These are phyloP conservation scores for Cicer bijugum DNA, from an alignment of 306 rosid species.

Conservation along the genomic window DNA sequence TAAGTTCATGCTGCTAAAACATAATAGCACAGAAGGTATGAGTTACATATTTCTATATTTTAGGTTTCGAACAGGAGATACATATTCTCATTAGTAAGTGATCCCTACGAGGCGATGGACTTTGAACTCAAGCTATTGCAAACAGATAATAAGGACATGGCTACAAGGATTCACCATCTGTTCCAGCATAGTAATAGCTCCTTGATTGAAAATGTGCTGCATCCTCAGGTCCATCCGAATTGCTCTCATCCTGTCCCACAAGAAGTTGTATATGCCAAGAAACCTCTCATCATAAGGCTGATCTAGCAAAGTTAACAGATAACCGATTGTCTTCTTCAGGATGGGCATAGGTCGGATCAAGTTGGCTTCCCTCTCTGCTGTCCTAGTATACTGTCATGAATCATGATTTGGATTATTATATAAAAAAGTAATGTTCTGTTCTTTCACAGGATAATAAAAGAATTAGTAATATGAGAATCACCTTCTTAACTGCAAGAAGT, in stretches of 20 bases:
- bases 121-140: conserved; percentile 39
- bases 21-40: background rate
- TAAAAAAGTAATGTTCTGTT: conserved; percentile 18
- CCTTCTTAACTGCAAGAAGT: conserved; percentile 94
- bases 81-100: conserved; percentile 28
- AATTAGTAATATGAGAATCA: conserved; percentile 44
- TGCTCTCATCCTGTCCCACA: conserved; percentile 99
- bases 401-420: conserved; percentile 32
- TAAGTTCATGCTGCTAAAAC: conserved; percentile 15
- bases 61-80: conserved; percentile 41
- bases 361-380: conserved; percentile 96
- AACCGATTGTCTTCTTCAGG: conserved; percentile 72
- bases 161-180: conserved; percentile 74
- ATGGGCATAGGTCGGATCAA: conserved; percentile 93
- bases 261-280: conserved; percentile 84
- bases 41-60: conserved; percentile 26
- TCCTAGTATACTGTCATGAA: conserved; percentile 77
- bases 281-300: conserved; percentile 77
- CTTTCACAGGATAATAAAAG: conserved; percentile 11
- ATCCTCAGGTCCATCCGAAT: conserved; percentile 97
- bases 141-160: conserved; percentile 30
- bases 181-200: conserved; percentile 86
- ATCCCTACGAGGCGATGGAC: background rate
- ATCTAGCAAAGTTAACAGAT: conserved; percentile 77
- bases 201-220: conserved; percentile 93